Evolutionary conservation across 2,329 filamentous ascomycete genomes (phyloP).

Genomic region (Neurospora crassa): DNA sequence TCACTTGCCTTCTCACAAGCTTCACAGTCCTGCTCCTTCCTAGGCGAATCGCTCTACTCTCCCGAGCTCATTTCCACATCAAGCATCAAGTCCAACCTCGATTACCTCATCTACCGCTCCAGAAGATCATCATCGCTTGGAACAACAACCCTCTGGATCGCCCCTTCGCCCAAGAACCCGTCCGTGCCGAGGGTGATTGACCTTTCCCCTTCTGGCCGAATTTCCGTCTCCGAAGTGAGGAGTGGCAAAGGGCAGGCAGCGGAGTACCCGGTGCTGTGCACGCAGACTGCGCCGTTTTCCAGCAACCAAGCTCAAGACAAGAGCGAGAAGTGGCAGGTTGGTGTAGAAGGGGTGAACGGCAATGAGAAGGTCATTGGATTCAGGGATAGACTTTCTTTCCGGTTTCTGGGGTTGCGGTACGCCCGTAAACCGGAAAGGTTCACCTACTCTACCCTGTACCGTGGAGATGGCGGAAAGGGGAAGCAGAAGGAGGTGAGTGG

Average conservation of each 20-base stretch:
- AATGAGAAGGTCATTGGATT: conserved; percentile 21
- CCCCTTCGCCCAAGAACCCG: conserved; percentile 12
- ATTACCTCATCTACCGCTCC: conserved; percentile 28
- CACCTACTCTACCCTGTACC: conserved; percentile 31
- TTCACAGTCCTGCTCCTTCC: conserved; percentile 21
- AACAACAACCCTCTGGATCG: conserved; percentile 27
- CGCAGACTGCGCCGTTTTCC: conserved; percentile 33
- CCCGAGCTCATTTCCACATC: conserved; percentile 15
- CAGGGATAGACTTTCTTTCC: conserved; percentile 37
- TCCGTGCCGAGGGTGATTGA: conserved; percentile 20
- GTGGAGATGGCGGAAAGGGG: conserved; percentile 12
- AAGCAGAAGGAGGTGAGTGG: conserved; percentile 12
- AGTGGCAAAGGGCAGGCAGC: conserved; percentile 3
- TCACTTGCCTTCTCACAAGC: conserved; percentile 21
- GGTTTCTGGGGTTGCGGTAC: conserved; percentile 40
- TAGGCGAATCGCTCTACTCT: conserved; percentile 33
- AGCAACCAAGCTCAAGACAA: conserved; percentile 23
- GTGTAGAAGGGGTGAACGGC: conserved; percentile 16
- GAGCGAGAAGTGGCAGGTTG: conserved; percentile 26
- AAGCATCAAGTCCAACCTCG: conserved; percentile 23
- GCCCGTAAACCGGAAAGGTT: conserved; percentile 34
- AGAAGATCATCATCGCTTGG: conserved; percentile 10
- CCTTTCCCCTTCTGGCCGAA: conserved; percentile 17
- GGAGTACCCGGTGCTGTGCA: conserved; percentile 29
- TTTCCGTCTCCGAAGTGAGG: background rate